Conservation (phyloP, 2,329 filamentous ascomycete genomes). For the Leptographium galeiforme region DNA sequence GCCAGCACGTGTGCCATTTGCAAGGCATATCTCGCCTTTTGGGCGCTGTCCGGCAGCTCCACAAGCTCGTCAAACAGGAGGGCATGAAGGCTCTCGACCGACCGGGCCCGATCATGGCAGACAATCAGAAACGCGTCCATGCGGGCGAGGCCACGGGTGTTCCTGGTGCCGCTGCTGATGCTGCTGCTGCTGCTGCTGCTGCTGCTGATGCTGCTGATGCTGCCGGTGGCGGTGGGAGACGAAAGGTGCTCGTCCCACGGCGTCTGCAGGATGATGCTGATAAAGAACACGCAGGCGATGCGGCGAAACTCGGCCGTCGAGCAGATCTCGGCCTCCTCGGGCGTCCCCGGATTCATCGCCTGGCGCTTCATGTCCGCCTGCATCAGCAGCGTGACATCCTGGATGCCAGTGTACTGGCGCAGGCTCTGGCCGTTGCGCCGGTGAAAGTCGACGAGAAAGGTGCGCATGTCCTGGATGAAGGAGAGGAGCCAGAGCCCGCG, state of each 20-base stretch:
- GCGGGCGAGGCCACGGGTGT: not conserved
- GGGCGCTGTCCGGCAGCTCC: not conserved
- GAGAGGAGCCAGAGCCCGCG: slow-evolving; percentile 7
- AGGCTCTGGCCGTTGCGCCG: not conserved
- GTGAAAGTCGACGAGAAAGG: slow-evolving; percentile 1
- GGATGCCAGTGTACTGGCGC: not conserved
- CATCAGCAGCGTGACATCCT: not conserved
- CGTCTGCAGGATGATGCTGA: not conserved
- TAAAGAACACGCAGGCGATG: not conserved
- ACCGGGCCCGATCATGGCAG: not conserved
- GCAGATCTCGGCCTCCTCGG: not conserved
- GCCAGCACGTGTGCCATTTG: slow-evolving; percentile 4
- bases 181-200: not conserved
- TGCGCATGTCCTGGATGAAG: slow-evolving; percentile 6
- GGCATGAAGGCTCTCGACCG: not conserved
- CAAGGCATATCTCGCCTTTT: not conserved
- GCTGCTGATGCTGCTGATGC: not conserved
- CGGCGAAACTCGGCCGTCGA: not conserved
- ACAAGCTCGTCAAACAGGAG: not conserved
- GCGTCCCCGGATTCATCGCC: not conserved
- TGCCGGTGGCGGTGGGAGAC: not conserved
- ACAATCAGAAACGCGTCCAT: not conserved
- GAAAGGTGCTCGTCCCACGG: not conserved
- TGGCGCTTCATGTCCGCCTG: not conserved
- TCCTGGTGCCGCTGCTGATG: not conserved